Percentiles rank a stretch among this genome's conserved stretches.
Conservation (phyloP, 371 early-diverging fungal species). For the Mortierella sp. region DNA sequence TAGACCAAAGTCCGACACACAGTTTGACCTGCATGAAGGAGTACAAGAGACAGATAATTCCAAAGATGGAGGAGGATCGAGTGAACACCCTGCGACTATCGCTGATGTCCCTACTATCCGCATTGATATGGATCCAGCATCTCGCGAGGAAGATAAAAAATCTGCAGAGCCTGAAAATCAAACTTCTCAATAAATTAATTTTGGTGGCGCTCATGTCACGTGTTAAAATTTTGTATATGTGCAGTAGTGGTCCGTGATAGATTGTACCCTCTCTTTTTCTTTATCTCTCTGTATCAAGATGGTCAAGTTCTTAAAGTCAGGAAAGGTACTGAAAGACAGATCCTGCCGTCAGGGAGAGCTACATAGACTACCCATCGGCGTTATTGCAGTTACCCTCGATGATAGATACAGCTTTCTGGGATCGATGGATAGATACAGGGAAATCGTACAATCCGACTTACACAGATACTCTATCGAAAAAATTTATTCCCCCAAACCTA, state of each 20-base stretch:
- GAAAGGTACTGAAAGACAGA: conserved; percentile 27
- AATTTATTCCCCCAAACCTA: conserved; percentile 48
- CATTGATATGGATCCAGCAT: conserved; percentile 45
- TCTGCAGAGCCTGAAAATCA: conserved; percentile 10
- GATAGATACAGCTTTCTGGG: not conserved
- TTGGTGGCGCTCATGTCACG: conserved; percentile 8
- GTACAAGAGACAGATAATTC: not conserved
- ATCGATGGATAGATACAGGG: conserved; percentile 24
- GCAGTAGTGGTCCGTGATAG: not conserved
- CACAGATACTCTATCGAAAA: conserved; percentile 1
- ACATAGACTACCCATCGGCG: not conserved
- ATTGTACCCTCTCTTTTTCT: conserved; percentile 25
- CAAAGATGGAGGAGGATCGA: not conserved
- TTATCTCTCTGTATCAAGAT: conserved; percentile 28
- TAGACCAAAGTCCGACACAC: conserved; percentile 37
- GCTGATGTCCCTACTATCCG: conserved; percentile 45
- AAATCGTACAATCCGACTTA: conserved; percentile 9
- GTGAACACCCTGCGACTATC: not conserved
- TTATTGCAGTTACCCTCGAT: not conserved
- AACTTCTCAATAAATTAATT: not conserved
- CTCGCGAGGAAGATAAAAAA: conserved; percentile 22
- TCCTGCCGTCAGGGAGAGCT: conserved; percentile 8
- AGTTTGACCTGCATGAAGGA: conserved; percentile 5
- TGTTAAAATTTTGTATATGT: conserved; percentile 6
- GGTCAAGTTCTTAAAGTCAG: conserved; percentile 39